Percentiles rank a stretch among this genome's conserved stretches.
phyloP scores from a whole-genome alignment of 345 rosid species.

The Arabis alpina region DNA sequence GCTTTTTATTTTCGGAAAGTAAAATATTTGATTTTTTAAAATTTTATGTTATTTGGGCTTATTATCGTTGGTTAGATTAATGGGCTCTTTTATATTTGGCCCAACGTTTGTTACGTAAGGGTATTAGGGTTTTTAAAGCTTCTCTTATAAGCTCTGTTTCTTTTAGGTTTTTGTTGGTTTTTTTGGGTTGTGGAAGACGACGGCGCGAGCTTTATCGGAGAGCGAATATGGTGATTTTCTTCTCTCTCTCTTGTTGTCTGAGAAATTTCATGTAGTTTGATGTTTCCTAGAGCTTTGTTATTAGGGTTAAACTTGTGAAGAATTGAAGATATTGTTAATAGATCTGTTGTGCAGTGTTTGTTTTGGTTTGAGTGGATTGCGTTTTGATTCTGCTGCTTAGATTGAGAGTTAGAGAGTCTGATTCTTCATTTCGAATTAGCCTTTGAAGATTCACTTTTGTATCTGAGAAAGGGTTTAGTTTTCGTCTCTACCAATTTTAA shows the following conservation, averaged over 20 bases:
- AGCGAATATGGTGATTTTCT: slow-evolving; percentile 40
- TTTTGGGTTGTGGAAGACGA: slow-evolving; percentile 26
- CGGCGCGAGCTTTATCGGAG: slow-evolving; percentile 31
- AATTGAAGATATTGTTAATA: neutral
- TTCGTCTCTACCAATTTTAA: neutral
- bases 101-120: neutral
- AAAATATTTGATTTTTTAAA: neutral
- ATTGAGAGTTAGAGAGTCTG: neutral
- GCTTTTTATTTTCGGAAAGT: neutral
- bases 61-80: neutral
- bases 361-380: neutral
- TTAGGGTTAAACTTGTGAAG: neutral
- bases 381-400: neutral
- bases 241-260: neutral
- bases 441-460: neutral
- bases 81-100: slow-evolving; percentile 20
- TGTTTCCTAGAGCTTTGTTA: neutral
- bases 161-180: neutral
- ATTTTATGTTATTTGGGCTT: neutral
- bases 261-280: neutral
- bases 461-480: neutral
- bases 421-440: neutral
- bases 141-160: slow-evolving; percentile 23
- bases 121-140: slow-evolving; percentile 26
- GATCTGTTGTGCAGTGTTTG: neutral